Base-by-base conservation (phyloP, 495 filamentous ascomycete genomes). In the Aspergillus homomorphus region DNA sequence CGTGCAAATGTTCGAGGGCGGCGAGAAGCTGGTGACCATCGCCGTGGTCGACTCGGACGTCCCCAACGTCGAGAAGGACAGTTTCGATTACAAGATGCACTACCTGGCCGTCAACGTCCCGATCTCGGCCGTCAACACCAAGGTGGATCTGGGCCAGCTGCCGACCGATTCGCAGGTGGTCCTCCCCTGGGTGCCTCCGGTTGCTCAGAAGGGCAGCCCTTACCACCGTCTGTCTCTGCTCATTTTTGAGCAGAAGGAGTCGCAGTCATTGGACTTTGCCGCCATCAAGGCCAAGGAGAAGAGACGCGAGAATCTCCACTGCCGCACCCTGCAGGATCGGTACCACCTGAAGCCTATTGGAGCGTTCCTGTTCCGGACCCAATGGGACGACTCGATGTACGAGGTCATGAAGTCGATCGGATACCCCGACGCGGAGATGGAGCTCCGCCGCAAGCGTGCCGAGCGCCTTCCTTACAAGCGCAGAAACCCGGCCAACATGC, bases 21-120 rank as follows among this genome's bases (percentile, higher is more conserved):
- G 91, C 42, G 80, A 90, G 66, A 87, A 89, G 62, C 81, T 96
- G 8, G 86, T 93, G 59, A 90, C 88, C 1, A 80, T 98, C 23
- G 91, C 84, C 0, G 88, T 98, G 26, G 79, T 97, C 26, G 93
- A 99, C 68, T 76, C 91, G 9, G 94, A 98, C 77, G 90, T 99
- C 5, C 94, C 94, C 46, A 84, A 92, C 53, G 66, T 86, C 20
- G 84, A 88, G 61, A 79, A 76, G n/a, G 88, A 98, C 73, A 70
- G 75, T 6, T 99, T 96, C 75, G 79, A 80, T 38, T 88, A 86
- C 66, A 84, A 87, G 51, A 90, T 87, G 65, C 93, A 98, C 73
- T 97, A 87, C 72, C 77, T 99, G 22, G 91, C 92, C 21, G 73
- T 80, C 62, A 87, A 87, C 67, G 73, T 89, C 33, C 80, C 78